Conservation (phyloP, 371 early-diverging fungal species). For the Nematocida minor region DNA sequence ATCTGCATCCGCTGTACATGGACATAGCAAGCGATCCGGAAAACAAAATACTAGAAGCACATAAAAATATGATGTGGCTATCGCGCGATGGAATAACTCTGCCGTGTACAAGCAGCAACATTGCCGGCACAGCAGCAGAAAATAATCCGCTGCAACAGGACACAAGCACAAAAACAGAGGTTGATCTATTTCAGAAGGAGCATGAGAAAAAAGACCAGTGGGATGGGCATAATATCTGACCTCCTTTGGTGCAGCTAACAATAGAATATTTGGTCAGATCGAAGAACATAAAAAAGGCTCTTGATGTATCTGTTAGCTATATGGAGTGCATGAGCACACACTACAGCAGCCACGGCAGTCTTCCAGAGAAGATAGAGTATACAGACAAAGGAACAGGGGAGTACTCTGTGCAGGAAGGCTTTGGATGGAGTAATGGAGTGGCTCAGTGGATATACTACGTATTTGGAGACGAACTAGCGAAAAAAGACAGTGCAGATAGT, state of each 20-base stretch:
- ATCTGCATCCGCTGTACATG: slow-evolving; percentile 38
- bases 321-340: not conserved
- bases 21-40: slow-evolving; percentile 21
- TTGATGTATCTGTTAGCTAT: not conserved
- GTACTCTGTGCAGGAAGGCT: slow-evolving; percentile 75
- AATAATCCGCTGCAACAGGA: not conserved
- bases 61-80: not conserved
- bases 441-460: slow-evolving; percentile 57
- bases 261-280: slow-evolving; percentile 43
- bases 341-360: not conserved
- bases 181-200: slow-evolving; percentile 70
- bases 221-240: slow-evolving; percentile 31
- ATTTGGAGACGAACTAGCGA: not conserved
- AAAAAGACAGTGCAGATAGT: not conserved
- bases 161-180: not conserved
- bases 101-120: slow-evolving; percentile 26
- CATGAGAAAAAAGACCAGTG: slow-evolving; percentile 69
- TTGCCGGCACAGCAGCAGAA: not conserved
- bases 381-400: slow-evolving; percentile 71
- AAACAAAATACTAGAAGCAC: not conserved
- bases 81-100: not conserved
- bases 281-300: not conserved
- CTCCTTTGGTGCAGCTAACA: slow-evolving; percentile 20
- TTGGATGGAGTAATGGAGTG: slow-evolving; percentile 85
- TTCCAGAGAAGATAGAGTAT: slow-evolving; percentile 32